These are phyloP conservation scores for Macaranga tanarius DNA, from an alignment of 441 rosid genomes.

Conservation along the genomic window DNA sequence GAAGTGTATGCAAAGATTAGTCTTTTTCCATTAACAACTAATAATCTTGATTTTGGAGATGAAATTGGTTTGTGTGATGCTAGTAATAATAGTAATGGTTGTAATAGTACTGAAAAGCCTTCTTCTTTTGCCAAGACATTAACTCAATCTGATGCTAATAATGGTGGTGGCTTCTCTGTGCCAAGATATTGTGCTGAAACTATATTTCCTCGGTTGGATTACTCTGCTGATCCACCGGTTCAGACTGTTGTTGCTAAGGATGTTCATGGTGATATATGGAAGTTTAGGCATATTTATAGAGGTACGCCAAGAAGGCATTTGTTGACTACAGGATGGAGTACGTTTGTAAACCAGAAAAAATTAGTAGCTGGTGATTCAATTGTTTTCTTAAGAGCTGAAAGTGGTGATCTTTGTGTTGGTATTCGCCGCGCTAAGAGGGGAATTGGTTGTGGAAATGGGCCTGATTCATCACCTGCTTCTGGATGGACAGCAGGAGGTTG, in stretches of 20 bases:
- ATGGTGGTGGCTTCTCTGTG: slow-evolving; percentile 99
- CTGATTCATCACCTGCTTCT: slow-evolving; percentile 39
- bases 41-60: slow-evolving; percentile 20
- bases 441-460: slow-evolving; percentile 50
- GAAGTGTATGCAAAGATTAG: slow-evolving; percentile 79
- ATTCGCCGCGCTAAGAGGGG: slow-evolving; percentile 86
- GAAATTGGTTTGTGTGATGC: slow-evolving; percentile 36
- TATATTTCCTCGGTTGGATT: slow-evolving; percentile 85
- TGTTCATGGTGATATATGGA: slow-evolving; percentile 92
- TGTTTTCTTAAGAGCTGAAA: slow-evolving; percentile 79
- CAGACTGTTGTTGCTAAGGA: slow-evolving; percentile 89
- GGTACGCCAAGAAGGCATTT: slow-evolving; percentile 97
- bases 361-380: slow-evolving; percentile 98
- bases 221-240: slow-evolving; percentile 86
- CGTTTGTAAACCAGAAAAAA: slow-evolving; percentile 92
- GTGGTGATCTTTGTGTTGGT: slow-evolving; percentile 88
- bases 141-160: slow-evolving; percentile 97
- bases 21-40: slow-evolving; percentile 44
- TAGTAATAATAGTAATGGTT: slow-evolving; percentile 20
- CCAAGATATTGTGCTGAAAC: slow-evolving; percentile 97
- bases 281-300: slow-evolving; percentile 92
- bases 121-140: slow-evolving; percentile 89
- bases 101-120: slow-evolving; percentile 48
- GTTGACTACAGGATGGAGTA: slow-evolving; percentile 97
- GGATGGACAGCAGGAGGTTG: slow-evolving; percentile 57